phyloP scores from a whole-genome alignment of 2,329 filamentous ascomycete species.

The Coleophoma cylindrospora region DNA sequence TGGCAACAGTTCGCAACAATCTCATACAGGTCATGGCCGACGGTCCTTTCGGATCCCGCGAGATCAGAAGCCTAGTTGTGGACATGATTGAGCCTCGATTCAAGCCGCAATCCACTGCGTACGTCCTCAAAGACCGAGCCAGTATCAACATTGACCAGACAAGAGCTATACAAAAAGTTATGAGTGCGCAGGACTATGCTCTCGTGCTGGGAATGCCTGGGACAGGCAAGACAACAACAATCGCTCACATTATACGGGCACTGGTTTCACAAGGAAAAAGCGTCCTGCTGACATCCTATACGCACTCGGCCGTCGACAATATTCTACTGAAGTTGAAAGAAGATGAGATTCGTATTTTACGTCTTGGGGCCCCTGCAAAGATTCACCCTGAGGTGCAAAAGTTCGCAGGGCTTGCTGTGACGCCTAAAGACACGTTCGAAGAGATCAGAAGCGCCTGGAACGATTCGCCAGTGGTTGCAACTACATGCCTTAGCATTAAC shows the following conservation, averaged over 20 bases:
- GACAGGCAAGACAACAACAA: constrained; percentile 96
- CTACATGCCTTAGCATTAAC: constrained; percentile 88
- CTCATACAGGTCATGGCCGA: constrained; percentile 88
- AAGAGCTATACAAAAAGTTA: constrained; percentile 85
- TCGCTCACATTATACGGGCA: constrained; percentile 92
- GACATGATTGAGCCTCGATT: constrained; percentile 72
- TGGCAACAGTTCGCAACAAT: constrained; percentile 93
- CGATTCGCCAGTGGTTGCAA: constrained; percentile 83
- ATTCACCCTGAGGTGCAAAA: constrained; percentile 82
- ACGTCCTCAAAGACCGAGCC: constrained; percentile 55
- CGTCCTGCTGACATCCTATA: constrained; percentile 90
- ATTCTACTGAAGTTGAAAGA: constrained; percentile 87
- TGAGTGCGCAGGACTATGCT: constrained; percentile 92
- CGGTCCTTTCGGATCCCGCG: constrained; percentile 61
- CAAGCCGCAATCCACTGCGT: constrained; percentile 58
- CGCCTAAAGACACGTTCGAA: constrained; percentile 71
- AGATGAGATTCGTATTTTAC: constrained; percentile 72
- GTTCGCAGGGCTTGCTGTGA: constrained; percentile 75
- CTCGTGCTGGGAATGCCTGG: constrained; percentile 98
- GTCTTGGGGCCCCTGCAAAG: constrained; percentile 81
- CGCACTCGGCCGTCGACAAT: constrained; percentile 96
- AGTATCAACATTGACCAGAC: constrained; percentile 84
- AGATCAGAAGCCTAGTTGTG: constrained; percentile 76
- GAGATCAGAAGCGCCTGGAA: constrained; percentile 83
- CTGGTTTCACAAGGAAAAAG: constrained; percentile 86